Conservation (phyloP, 306 rosid genomes). For the Styphnolobium japonicum region DNA sequence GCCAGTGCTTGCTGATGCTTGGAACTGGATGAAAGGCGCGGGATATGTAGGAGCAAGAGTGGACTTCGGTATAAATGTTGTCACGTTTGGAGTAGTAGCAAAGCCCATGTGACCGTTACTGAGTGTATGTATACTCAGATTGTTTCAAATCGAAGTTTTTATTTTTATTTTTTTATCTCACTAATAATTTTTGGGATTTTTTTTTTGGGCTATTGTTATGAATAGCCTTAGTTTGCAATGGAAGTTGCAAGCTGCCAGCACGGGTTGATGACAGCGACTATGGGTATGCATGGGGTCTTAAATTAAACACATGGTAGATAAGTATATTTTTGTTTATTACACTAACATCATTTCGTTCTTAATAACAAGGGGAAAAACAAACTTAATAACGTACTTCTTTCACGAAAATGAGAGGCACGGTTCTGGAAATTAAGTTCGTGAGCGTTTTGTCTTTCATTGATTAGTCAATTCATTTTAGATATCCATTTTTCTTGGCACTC, state of each 20-base stretch:
- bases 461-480: not conserved
- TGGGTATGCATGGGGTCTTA: not conserved
- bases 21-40: constrained; percentile 58
- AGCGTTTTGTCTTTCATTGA: not conserved
- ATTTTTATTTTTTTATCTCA: not conserved
- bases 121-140: not conserved
- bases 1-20: constrained; percentile 27
- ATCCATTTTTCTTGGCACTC: not conserved
- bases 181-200: not conserved
- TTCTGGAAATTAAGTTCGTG: not conserved
- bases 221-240: not conserved
- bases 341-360: not conserved
- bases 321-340: not conserved
- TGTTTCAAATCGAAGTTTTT: constrained; percentile 31
- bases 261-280: not conserved
- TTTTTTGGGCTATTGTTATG: not conserved
- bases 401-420: not conserved
- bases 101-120: constrained; percentile 73
- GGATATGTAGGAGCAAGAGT: constrained; percentile 65
- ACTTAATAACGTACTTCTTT: too few relatives aligned
- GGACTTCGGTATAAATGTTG: constrained; percentile 72
- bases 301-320: not conserved
- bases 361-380: too few relatives aligned
- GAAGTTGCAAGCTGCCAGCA: not conserved
- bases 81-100: constrained; percentile 64